phyloP scores from a whole-genome alignment of 1,284 basidiomycete species.

The Tetrapyrgos nigripes region DNA sequence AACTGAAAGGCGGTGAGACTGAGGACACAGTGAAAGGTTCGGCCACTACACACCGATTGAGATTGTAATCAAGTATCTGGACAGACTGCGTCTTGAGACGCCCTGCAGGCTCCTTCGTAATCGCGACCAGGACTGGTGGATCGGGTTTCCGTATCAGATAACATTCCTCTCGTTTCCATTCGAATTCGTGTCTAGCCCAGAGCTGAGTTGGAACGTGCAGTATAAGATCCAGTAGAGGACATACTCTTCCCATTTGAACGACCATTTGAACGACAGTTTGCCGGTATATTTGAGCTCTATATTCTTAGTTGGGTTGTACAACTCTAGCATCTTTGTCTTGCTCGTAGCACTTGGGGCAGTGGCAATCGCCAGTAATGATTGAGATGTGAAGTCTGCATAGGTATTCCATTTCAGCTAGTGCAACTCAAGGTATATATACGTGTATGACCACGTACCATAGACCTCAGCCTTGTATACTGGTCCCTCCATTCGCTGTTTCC shows the following conservation, averaged over 20 bases:
- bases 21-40: background rate
- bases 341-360: constrained; percentile 65
- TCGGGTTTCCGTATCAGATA: constrained; percentile 85
- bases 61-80: constrained; percentile 88
- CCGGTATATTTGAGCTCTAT: constrained; percentile 79
- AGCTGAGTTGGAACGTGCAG: background rate
- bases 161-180: constrained; percentile 85
- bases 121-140: constrained; percentile 81
- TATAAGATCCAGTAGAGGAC: constrained; percentile 32
- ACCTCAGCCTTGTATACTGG: constrained; percentile 66
- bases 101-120: constrained; percentile 77
- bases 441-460: constrained; percentile 54
- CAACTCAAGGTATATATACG: background rate
- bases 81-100: constrained; percentile 69
- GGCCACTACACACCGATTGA: constrained; percentile 59
- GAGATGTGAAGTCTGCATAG: constrained; percentile 66
- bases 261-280: constrained; percentile 77
- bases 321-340: constrained; percentile 76
- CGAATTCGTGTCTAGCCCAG: constrained; percentile 82
- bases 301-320: constrained; percentile 74
- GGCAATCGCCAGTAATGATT: constrained; percentile 68
- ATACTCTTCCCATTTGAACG: constrained; percentile 83
- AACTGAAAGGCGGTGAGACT: constrained; percentile 50
- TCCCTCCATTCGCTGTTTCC: constrained; percentile 62
- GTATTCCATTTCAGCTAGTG: background rate